Base-by-base conservation (phyloP, 2,329 filamentous ascomycete genomes). In the Rhynchosporium secalis region DNA sequence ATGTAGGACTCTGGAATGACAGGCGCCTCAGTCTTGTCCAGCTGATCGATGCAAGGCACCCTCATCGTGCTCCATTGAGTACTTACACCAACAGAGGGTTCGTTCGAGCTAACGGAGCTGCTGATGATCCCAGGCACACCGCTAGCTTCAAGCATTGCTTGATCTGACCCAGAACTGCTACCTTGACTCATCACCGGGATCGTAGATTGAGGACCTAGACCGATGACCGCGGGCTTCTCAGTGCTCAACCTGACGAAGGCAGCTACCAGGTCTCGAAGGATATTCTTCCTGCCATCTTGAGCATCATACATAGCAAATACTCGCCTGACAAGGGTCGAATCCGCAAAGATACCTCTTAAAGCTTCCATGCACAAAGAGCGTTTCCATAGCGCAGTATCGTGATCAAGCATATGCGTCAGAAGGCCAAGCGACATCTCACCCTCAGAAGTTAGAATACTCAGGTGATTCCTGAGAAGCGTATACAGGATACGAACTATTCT, bases 171-270 rank as follows among this genome's bases (percentile, higher is more conserved):
- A 3, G 79, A 78, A 46, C 85, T 83, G 56, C 81, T 80, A 47
- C 78, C 80, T 4, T 84, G 82, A 47, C 80, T 81, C 8, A 83
- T 82, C 0, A 84, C 83, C 5, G 95, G 92, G 40, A 94, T 85
- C 0, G 92, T 93, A 1, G 95, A 98, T 69, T 96, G 92, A 65
- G 91, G 88, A 4, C 93, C 89, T 3, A 98, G 83, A 0, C 95
- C 95, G 65, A 99, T 98, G 31, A 96, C 81, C 0, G 85, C 80
- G 1, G 95, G 95, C 71, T 92, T 96, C 73, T 99, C 95, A 0
- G 92, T 92, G 60, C 94, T 94, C 8, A 98, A 79, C 13, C 92
- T 86, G n/a, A 98, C 95, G 72, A 99, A 93, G 0, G 90, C 88
- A 9, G 91, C 90, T 65, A 95, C 89, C 64, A 97, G 81, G 62